A percentile compares a stretch with the other conserved stretches of the same genome.
phyloP scores from a whole-genome alignment of 176 grass and related monocot genomes.

The Avena atlantica region DNA sequence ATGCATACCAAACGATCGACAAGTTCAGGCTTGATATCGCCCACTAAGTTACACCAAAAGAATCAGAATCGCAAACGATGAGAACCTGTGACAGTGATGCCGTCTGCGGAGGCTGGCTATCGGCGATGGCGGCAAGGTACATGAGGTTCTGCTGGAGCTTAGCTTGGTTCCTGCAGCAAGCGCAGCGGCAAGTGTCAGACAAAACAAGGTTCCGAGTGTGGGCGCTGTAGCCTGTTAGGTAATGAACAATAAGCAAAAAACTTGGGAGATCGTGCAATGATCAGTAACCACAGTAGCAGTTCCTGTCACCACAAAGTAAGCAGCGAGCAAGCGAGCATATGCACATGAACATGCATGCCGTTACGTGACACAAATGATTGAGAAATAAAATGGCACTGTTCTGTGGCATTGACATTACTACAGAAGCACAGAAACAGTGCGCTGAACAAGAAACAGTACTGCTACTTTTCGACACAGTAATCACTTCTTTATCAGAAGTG shows the following conservation, averaged over 20 bases:
- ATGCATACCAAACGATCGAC: constrained; percentile 22
- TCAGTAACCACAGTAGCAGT: background rate
- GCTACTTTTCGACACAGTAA: constrained; percentile 15
- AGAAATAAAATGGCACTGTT: constrained; percentile 24
- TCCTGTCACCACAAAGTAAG: background rate
- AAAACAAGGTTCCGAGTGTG: constrained; percentile 1
- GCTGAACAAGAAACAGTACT: constrained; percentile 33
- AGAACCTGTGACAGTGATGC: constrained; percentile 71
- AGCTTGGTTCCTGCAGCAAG: constrained; percentile 81
- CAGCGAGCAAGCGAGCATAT: constrained; percentile 13
- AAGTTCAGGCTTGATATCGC: background rate
- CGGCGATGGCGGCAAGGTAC: constrained; percentile 96
- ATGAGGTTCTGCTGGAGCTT: constrained; percentile 99
- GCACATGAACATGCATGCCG: constrained; percentile 41
- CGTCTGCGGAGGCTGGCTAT: constrained; percentile 87
- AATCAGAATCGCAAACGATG: background rate
- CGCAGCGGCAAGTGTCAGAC: constrained; percentile 30
- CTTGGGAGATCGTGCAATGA: background rate
- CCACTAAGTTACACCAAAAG: too few relatives aligned
- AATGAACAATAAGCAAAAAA: background rate
- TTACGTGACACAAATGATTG: constrained; percentile 27
- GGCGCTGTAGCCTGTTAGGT: constrained; percentile 2
- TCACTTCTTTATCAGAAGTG: background rate
- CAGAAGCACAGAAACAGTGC: constrained; percentile 33
- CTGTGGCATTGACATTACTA: constrained; percentile 32